Base-by-base conservation (phyloP, 805 yeast species). In the Saccharomycopsis amapae region DNA sequence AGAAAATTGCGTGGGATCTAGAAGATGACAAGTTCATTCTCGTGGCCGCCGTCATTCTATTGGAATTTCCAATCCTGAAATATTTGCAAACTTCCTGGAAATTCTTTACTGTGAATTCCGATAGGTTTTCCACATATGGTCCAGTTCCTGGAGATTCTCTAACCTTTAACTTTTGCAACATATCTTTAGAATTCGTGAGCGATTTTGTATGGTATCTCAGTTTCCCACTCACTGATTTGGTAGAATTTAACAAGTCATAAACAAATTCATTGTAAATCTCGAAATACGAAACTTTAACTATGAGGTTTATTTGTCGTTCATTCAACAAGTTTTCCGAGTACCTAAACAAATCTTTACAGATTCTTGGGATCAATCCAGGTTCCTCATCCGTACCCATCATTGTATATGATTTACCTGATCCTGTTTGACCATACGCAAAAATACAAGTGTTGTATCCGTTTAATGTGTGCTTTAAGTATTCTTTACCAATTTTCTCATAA, bases 361-460 rank as follows among this genome's bases (percentile, higher is more conserved):
- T 65, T 43, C 69, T 49, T 0, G 93, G 89, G 34, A 85, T 79
- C 58, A 85, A 65, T 0, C 95, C 95, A 12, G 74, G 75, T 2
- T 71, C 65, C 3, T 57, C 58, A 17, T 34, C 36, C 17, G 13
- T 34, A 0, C 85, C 84, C 64, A 85, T 75, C 93, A 85, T 85
- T 1, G 95, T 86, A 62, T 75, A 80, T 0, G 94, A 79, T 57
- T 85, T 85, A 1, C 95, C 95, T 0, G 93, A 73, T 1, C 85
- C 89, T 0, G 95, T 86, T 59, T 86, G 95, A 4, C 88, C 89
- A 55, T 82, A 81, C 1, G 88, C 87, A 60, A 81, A 77, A 1
- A 82, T 78, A 57, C 86, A 81, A 2, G 84, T 81, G 52, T 82
- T 80, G 59, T 71, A 79, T 0, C 95, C 95, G 52, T 73, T 75